Conservation (phyloP, 163 green algal species). For the Volvox carteri region DNA sequence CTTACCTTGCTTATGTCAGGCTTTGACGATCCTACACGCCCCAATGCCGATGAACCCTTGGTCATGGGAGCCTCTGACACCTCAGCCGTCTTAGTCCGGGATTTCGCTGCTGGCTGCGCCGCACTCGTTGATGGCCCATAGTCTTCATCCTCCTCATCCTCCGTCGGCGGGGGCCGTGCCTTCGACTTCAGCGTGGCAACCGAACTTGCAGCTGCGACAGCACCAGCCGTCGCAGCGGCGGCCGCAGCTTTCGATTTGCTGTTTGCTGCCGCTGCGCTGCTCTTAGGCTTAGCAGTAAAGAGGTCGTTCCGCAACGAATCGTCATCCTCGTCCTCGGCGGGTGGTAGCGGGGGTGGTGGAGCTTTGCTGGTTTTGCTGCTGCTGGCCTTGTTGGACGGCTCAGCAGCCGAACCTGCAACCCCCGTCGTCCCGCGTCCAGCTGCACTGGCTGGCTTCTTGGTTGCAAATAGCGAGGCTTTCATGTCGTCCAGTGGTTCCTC, state of each 20-base stretch:
- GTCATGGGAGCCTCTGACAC: background rate
- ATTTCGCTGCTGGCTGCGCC: background rate
- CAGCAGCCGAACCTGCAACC: background rate
- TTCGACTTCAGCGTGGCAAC: constrained; percentile 5
- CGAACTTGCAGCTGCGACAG: background rate
- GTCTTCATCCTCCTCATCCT: constrained; percentile 23
- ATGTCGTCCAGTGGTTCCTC: constrained; percentile 32
- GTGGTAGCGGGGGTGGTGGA: background rate
- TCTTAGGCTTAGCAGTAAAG: constrained; percentile 27
- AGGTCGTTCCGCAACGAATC: constrained; percentile 33
- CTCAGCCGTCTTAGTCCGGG: background rate
- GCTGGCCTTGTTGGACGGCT: background rate
- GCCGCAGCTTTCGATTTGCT: background rate
- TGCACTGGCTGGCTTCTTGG: constrained; percentile 10
- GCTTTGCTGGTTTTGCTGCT: background rate
- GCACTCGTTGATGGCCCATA: constrained; percentile 1
- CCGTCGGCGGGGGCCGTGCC: background rate
- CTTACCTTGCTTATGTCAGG: background rate
- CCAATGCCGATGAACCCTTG: background rate
- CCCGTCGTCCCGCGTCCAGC: background rate
- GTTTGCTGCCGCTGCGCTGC: background rate
- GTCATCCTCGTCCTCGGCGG: constrained; percentile 26
- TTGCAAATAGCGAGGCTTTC: constrained; percentile 30
- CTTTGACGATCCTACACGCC: background rate
- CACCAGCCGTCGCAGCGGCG: background rate